phyloP scores from a whole-genome alignment of 2,329 filamentous ascomycete genomes.

The Ophiostoma montium region DNA sequence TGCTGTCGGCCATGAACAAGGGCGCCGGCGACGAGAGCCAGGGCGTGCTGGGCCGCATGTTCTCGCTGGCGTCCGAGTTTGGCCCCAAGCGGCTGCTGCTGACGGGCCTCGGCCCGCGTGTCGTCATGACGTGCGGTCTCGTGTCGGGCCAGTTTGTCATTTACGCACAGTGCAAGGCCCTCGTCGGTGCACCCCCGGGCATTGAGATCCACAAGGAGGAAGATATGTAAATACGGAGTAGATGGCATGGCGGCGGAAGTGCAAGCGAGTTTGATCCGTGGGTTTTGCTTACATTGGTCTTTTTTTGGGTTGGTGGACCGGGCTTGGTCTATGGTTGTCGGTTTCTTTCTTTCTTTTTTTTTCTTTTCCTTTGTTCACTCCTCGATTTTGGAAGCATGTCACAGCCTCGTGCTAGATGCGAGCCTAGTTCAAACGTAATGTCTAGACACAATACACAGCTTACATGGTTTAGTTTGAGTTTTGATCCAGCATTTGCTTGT shows the following conservation, averaged over 20 bases:
- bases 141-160: slow-evolving; percentile 41
- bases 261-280: too few relatives aligned
- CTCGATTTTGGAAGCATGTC: background rate
- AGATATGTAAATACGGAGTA: slow-evolving; percentile 6
- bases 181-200: slow-evolving; percentile 35
- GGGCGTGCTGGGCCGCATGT: slow-evolving; percentile 35
- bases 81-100: slow-evolving; percentile 33
- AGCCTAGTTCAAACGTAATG: background rate
- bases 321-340: background rate
- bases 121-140: slow-evolving; percentile 39
- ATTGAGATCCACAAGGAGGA: slow-evolving; percentile 40
- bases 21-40: slow-evolving; percentile 34
- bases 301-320: background rate
- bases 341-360: background rate
- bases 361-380: background rate
- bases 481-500: background rate
- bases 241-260: background rate
- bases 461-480: background rate
- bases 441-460: background rate
- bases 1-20: slow-evolving; percentile 42
- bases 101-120: slow-evolving; percentile 33
- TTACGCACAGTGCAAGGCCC: slow-evolving; percentile 38
- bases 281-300: background rate
- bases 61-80: slow-evolving; percentile 36
- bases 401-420: background rate